A percentile compares a stretch with the other conserved stretches of the same genome.
Conservation (phyloP, 1,284 basidiomycete species). For the Ustilago cynodontis region DNA sequence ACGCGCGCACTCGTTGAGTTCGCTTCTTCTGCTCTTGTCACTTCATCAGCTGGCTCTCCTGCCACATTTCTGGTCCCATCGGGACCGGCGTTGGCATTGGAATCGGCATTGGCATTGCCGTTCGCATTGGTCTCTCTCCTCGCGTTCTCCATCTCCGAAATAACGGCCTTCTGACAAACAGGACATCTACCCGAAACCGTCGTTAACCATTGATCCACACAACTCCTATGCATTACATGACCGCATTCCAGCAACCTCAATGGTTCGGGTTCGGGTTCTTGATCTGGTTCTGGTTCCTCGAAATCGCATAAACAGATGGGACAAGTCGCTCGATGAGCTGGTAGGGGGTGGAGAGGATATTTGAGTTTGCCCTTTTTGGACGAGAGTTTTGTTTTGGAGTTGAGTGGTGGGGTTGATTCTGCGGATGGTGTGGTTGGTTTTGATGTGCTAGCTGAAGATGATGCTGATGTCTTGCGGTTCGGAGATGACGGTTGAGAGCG, state of each 20-base stretch:
- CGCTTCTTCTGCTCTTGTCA: not conserved
- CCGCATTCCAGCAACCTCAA: slow-evolving; percentile 54
- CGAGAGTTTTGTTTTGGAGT: not conserved
- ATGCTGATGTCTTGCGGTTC: not conserved
- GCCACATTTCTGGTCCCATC: not conserved
- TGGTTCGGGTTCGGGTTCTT: slow-evolving; percentile 52
- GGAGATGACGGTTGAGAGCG: slow-evolving; percentile 4
- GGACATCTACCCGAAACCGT: slow-evolving; percentile 62
- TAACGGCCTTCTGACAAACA: slow-evolving; percentile 56
- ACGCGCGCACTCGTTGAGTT: not conserved
- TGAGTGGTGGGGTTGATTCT: not conserved
- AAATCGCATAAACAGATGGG: slow-evolving; percentile 66
- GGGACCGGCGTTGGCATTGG: not conserved
- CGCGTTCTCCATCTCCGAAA: slow-evolving; percentile 9
- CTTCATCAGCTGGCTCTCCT: not conserved
- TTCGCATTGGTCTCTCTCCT: not conserved
- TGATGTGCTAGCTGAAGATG: not conserved
- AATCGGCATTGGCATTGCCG: not conserved
- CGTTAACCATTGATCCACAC: slow-evolving; percentile 63
- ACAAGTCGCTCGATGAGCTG: slow-evolving; percentile 60
- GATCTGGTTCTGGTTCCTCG: slow-evolving; percentile 32
- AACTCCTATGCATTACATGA: slow-evolving; percentile 59
- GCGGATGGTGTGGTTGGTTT: not conserved
- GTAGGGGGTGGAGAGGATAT: slow-evolving; percentile 58
- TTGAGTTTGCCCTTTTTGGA: slow-evolving; percentile 22